These are phyloP conservation scores for Aspergillus jensenii DNA, from an alignment of 2,329 filamentous ascomycete genomes.

Conservation along the genomic window DNA sequence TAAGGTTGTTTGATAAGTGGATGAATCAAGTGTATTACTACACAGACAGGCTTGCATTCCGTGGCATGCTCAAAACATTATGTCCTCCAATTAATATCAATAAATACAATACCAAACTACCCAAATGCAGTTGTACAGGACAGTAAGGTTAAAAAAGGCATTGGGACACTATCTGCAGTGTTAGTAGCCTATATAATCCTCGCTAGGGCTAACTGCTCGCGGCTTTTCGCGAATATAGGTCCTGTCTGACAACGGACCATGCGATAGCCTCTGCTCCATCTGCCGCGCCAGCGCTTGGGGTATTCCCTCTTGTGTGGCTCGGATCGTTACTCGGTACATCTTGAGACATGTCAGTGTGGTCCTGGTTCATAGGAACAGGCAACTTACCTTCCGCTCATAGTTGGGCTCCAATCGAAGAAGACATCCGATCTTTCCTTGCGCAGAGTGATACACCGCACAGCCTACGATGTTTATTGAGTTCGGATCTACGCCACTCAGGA, in stretches of 20 bases:
- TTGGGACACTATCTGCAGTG: not conserved
- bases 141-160: not conserved
- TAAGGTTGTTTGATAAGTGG: constrained; percentile 53
- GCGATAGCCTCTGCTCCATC: constrained; percentile 80
- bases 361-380: not conserved
- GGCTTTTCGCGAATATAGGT: not conserved
- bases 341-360: constrained; percentile 37
- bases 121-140: not conserved
- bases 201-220: not conserved
- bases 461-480: constrained; percentile 94
- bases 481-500: constrained; percentile 82
- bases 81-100: constrained; percentile 16
- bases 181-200: constrained; percentile 1
- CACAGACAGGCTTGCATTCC: not conserved
- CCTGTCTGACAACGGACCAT: constrained; percentile 37
- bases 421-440: constrained; percentile 90
- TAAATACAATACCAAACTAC: constrained; percentile 12
- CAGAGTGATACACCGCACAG: constrained; percentile 72
- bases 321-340: constrained; percentile 94
- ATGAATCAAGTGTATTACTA: not conserved
- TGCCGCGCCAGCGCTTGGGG: constrained; percentile 75
- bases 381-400: constrained; percentile 79
- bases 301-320: constrained; percentile 88
- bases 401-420: constrained; percentile 93
- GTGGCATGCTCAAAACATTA: constrained; percentile 9